These are phyloP conservation scores for Candida namnaoensis DNA, from an alignment of 805 yeast species.

Conservation along the genomic window DNA sequence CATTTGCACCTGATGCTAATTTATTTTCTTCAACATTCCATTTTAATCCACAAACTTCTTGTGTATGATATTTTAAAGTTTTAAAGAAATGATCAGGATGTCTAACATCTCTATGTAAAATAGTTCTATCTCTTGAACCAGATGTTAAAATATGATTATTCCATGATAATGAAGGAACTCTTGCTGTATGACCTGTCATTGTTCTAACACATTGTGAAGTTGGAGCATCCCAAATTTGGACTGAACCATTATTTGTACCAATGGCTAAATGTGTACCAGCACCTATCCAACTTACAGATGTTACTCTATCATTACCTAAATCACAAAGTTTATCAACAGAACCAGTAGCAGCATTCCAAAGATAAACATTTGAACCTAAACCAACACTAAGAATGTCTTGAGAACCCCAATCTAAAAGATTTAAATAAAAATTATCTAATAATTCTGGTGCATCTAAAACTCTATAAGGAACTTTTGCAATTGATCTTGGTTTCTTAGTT, in stretches of 20 bases:
- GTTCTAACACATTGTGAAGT: slow-evolving; percentile 77
- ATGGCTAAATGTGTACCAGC: slow-evolving; percentile 92
- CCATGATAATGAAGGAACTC: slow-evolving; percentile 91
- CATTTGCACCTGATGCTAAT: slow-evolving; percentile 94
- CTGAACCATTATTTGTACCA: slow-evolving; percentile 80
- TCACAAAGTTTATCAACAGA: slow-evolving; percentile 76
- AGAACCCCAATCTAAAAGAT: slow-evolving; percentile 92
- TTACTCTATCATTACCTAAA: slow-evolving; percentile 62
- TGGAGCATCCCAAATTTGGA: slow-evolving; percentile 92
- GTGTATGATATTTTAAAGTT: slow-evolving; percentile 67
- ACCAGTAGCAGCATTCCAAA: slow-evolving; percentile 86
- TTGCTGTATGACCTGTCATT: slow-evolving; percentile 81
- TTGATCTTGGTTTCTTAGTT: slow-evolving; percentile 65
- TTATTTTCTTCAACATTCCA: slow-evolving; percentile 92
- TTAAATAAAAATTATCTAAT: slow-evolving; percentile 88
- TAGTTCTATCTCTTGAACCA: slow-evolving; percentile 80
- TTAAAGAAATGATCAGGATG: slow-evolving; percentile 74
- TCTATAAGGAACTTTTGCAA: slow-evolving; percentile 82
- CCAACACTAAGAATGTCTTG: slow-evolving; percentile 88
- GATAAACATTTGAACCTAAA: slow-evolving; percentile 75
- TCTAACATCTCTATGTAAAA: slow-evolving; percentile 87
- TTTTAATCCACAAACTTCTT: slow-evolving; percentile 92
- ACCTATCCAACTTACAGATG: slow-evolving; percentile 89
- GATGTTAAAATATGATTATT: slow-evolving; percentile 81
- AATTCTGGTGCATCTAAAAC: slow-evolving; percentile 95